Evolutionary conservation across 257 asterid genomes (phyloP).

Genomic region (Nicotiana benthamiana): DNA sequence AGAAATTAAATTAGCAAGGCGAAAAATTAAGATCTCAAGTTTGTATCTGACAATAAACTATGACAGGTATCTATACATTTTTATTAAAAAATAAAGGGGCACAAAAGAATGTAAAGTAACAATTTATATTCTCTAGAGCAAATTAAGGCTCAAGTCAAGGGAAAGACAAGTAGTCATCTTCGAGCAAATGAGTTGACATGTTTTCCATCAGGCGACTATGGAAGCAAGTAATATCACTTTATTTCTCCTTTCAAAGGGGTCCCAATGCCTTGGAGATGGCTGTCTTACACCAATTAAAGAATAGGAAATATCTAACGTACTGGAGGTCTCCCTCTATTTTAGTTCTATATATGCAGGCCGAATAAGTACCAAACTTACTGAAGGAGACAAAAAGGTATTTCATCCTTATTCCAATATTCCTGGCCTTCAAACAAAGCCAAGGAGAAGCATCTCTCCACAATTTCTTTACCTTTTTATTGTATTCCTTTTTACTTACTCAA

Average conservation of each 20-base stretch:
- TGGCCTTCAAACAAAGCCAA: constrained; percentile 55
- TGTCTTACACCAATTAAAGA: constrained; percentile 27
- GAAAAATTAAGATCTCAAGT: not conserved
- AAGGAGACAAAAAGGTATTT: constrained; percentile 60
- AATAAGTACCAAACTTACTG: constrained; percentile 66
- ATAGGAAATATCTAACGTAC: constrained; percentile 24
- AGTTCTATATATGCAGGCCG: constrained; percentile 32
- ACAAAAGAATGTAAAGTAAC: constrained; percentile 15
- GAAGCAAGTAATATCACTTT: constrained; percentile 35
- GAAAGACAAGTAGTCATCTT: constrained; percentile 24
- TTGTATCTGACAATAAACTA: not conserved
- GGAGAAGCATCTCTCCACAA: constrained; percentile 29
- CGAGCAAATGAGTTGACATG: constrained; percentile 29
- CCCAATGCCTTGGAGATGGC: constrained; percentile 18
- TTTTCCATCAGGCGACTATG: constrained; percentile 24
- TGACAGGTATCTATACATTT: not conserved
- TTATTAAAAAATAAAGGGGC: constrained; percentile 7
- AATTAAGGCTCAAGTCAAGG: constrained; percentile 28
- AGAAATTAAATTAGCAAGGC: not conserved
- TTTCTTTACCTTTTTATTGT: constrained; percentile 11
- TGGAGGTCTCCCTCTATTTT: constrained; percentile 32
- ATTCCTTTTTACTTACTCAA: constrained; percentile 2
- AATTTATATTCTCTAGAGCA: constrained; percentile 25
- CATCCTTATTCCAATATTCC: constrained; percentile 50
- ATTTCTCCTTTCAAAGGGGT: constrained; percentile 23